These are phyloP conservation scores for Penicillium glabrum DNA, from an alignment of 2,329 filamentous ascomycete genomes.

Conservation along the genomic window DNA sequence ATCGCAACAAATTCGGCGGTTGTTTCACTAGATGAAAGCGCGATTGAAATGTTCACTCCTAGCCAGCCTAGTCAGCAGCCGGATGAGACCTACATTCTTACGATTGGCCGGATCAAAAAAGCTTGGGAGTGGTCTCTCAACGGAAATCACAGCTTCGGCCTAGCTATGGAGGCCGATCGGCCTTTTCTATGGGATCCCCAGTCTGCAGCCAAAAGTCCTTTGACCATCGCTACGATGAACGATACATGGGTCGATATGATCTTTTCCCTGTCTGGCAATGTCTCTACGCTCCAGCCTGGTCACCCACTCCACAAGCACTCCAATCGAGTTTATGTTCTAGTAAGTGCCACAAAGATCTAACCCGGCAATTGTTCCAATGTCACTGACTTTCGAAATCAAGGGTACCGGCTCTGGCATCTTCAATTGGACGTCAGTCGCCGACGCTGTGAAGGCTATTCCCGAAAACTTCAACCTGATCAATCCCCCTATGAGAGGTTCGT, in stretches of 20 bases:
- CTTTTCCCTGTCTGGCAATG: constrained; percentile 30
- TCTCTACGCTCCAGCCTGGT: constrained; percentile 45
- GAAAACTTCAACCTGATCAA: constrained; percentile 42
- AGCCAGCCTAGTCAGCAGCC: background rate
- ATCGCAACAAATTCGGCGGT: constrained; percentile 8
- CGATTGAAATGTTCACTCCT: constrained; percentile 9
- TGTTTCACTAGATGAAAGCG: constrained; percentile 4
- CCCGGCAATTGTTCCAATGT: background rate
- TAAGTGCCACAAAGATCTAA: background rate
- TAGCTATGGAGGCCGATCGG: constrained; percentile 3
- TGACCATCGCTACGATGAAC: constrained; percentile 50
- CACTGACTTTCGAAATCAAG: background rate
- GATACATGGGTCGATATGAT: constrained; percentile 55
- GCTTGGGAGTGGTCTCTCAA: constrained; percentile 12
- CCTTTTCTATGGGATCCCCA: constrained; percentile 7
- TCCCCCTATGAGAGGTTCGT: constrained; percentile 30
- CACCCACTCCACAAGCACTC: constrained; percentile 67
- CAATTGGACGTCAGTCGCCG: constrained; percentile 53
- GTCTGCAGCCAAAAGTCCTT: constrained; percentile 10
- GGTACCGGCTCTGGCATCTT: constrained; percentile 53
- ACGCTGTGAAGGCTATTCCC: constrained; percentile 50
- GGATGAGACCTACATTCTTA: constrained; percentile 10
- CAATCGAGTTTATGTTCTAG: constrained; percentile 51
- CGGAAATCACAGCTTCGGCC: background rate
- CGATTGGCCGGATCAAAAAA: constrained; percentile 3